These are phyloP conservation scores for Aspergillus taichungensis DNA, from an alignment of 495 filamentous ascomycete species.

Conservation along the genomic window DNA sequence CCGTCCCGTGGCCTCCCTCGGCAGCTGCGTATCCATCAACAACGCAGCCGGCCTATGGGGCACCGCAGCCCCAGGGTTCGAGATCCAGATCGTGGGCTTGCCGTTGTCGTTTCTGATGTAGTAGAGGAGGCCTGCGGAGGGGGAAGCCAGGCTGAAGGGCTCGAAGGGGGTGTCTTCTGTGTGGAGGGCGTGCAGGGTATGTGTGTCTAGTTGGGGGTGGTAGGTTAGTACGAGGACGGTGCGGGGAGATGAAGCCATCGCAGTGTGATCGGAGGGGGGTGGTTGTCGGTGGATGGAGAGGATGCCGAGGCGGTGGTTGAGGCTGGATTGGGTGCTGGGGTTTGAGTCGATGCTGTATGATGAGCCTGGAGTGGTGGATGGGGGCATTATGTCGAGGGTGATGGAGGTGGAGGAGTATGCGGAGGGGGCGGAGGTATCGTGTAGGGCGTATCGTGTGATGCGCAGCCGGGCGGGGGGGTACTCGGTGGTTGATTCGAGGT, in stretches of 20 bases:
- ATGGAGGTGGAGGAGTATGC: no score
- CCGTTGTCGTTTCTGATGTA: conserved; percentile 13
- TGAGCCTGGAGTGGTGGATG: background rate
- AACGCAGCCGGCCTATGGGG: conserved; percentile 6
- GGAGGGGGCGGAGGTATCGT: no score
- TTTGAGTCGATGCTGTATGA: background rate
- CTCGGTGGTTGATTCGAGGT: conserved; percentile 3
- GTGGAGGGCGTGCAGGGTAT: conserved; percentile 6
- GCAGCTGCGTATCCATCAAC: conserved; percentile 7
- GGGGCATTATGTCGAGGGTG: no score
- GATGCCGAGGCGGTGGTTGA: conserved; percentile 8
- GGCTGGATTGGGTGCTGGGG: background rate
- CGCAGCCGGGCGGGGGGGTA: background rate
- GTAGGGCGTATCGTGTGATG: no score
- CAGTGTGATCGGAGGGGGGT: no score
- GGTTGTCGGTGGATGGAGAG: background rate
- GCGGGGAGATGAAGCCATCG: background rate
- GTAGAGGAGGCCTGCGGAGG: conserved; percentile 12
- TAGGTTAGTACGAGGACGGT: conserved; percentile 5
- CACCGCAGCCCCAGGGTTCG: conserved; percentile 6
- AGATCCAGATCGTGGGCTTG: conserved; percentile 13
- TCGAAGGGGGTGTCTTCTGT: background rate
- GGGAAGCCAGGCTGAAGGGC: conserved; percentile 5
- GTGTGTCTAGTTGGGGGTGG: conserved; percentile 1
- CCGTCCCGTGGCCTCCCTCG: conserved; percentile 3